Evolutionary conservation across 1,139 yeast genomes (phyloP).

Genomic region (Magnusiomyces magnusii): DNA sequence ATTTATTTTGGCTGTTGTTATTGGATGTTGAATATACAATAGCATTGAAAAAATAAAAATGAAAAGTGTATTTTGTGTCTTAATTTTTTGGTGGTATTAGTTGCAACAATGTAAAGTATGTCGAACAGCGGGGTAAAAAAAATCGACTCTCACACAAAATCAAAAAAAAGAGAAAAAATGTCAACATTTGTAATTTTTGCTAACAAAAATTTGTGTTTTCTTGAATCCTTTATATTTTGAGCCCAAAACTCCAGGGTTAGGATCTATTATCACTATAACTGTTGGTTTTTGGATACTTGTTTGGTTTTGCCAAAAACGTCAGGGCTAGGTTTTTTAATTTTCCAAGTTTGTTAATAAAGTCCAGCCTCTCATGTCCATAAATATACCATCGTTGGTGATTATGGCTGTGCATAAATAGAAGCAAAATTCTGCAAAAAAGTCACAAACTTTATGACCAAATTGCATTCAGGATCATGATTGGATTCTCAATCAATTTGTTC

Average conservation of each 20-base stretch:
- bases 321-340: background rate
- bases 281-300: background rate
- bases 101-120: too few relatives aligned
- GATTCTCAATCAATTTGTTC: background rate
- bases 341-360: background rate
- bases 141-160: too few relatives aligned
- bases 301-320: background rate
- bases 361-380: background rate
- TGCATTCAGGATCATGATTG: too few relatives aligned
- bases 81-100: too few relatives aligned
- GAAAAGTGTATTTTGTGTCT: too few relatives aligned
- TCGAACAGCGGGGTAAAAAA: too few relatives aligned
- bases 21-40: too few relatives aligned
- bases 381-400: background rate
- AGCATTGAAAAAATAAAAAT: too few relatives aligned
- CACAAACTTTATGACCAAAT: too few relatives aligned
- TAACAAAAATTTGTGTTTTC: background rate
- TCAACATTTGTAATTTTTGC: background rate
- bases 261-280: background rate
- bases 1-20: too few relatives aligned
- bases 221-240: background rate
- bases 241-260: background rate
- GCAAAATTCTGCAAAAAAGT: background rate
- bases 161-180: too few relatives aligned
- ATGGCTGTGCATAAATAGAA: background rate